A percentile compares a stretch with the other conserved stretches of the same genome.
Conservation (phyloP, 2,329 filamentous ascomycete species). For the Chaetomium globosum region DNA sequence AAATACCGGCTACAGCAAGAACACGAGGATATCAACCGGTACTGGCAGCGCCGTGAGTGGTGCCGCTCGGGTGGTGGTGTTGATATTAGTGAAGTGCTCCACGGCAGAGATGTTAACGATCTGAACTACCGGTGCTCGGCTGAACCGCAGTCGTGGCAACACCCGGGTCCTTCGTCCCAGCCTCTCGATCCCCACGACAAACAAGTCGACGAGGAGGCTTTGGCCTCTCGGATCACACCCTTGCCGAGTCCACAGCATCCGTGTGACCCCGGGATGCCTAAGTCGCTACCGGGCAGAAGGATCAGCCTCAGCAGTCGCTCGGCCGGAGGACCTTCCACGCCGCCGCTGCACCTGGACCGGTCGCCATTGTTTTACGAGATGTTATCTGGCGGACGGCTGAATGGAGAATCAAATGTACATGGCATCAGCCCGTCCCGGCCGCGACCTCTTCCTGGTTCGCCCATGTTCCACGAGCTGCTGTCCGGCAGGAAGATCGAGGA, state of each 20-base stretch:
- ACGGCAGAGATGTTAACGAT: conserved; percentile 16
- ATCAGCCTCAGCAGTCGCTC: background rate
- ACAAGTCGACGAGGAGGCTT: background rate
- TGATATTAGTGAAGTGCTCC: conserved; percentile 11
- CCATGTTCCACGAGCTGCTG: background rate
- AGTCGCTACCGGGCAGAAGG: background rate
- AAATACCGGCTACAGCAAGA: conserved; percentile 12
- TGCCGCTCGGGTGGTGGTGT: conserved; percentile 19
- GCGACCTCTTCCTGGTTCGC: background rate
- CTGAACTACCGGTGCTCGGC: conserved; percentile 15
- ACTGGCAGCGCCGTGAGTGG: conserved; percentile 13
- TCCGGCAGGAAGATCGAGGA: background rate
- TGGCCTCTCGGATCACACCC: background rate
- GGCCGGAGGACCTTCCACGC: background rate
- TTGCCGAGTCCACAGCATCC: background rate
- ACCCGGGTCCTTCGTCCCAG: background rate
- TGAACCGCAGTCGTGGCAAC: background rate
- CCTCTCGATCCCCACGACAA: background rate
- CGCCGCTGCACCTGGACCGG: background rate
- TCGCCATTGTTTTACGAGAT: background rate
- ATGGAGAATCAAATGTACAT: background rate
- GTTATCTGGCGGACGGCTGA: background rate
- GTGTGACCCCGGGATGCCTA: background rate
- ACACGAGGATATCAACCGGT: conserved; percentile 13
- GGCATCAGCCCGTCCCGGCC: background rate